Percentiles rank a stretch among this genome's conserved stretches.
Conservation (phyloP, 345 rosid species). For the Eucalyptus lansdowneana region DNA sequence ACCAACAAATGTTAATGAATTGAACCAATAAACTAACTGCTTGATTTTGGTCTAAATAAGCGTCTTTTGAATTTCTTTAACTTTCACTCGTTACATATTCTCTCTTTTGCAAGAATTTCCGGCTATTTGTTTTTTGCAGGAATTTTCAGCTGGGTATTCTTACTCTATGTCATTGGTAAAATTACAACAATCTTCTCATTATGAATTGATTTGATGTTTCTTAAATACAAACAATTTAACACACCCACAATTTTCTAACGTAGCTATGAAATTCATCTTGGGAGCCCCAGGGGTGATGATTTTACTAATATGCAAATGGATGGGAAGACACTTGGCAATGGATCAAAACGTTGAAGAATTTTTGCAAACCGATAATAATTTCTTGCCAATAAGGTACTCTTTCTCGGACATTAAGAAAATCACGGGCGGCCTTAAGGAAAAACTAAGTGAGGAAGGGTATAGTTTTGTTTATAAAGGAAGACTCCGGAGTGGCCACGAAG, state of each 20-base stretch:
- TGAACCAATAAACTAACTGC: background rate
- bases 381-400: background rate
- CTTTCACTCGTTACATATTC: background rate
- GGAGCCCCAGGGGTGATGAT: background rate
- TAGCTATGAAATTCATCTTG: background rate
- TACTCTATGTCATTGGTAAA: background rate
- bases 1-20: background rate
- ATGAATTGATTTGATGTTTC: background rate
- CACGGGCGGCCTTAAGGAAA: background rate
- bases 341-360: background rate
- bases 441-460: background rate
- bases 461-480: too few relatives aligned
- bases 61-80: background rate
- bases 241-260: background rate
- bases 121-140: background rate
- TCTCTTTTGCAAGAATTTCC: background rate
- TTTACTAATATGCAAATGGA: background rate
- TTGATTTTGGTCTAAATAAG: background rate
- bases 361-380: background rate
- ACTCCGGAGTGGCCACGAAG: too few relatives aligned
- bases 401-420: too few relatives aligned
- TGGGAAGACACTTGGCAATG: background rate
- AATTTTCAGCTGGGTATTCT: fast-evolving
- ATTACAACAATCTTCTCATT: too few relatives aligned
- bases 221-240: background rate